Percentiles rank a stretch among this genome's conserved stretches.
Evolutionary conservation across 345 rosid genomes (phyloP).

Genomic region (Anastatica hierochuntica): DNA sequence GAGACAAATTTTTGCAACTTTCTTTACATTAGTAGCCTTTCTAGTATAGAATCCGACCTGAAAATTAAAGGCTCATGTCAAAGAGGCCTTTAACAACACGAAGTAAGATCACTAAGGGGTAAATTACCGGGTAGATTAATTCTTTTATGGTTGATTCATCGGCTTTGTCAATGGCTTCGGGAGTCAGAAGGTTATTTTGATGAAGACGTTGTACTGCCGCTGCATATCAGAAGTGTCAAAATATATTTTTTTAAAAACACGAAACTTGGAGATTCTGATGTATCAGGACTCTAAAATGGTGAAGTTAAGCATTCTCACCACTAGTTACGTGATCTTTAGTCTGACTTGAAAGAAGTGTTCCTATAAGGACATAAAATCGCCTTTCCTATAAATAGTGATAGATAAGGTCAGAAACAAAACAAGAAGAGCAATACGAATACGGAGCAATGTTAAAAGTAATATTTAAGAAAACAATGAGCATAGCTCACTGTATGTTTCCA

Average conservation of each 20-base stretch:
- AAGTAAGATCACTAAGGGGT: background rate
- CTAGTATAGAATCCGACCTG: constrained; percentile 94
- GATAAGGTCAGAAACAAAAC: constrained; percentile 2
- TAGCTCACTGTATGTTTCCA: background rate
- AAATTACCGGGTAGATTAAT: constrained; percentile 74
- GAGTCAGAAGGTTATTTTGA: constrained; percentile 61
- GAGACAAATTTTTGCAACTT: constrained; percentile 80
- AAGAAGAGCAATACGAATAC: background rate
- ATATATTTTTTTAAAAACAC: background rate
- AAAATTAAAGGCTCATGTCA: constrained; percentile 3
- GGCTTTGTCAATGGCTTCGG: constrained; percentile 70
- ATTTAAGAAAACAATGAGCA: constrained; percentile 3
- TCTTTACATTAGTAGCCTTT: constrained; percentile 84
- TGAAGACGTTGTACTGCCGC: constrained; percentile 81
- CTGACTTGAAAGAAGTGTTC: constrained; percentile 71
- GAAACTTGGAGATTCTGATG: background rate
- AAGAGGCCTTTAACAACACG: background rate
- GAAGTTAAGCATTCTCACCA: constrained; percentile 43
- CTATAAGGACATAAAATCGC: constrained; percentile 57
- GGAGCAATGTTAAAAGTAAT: background rate
- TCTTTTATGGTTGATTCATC: constrained; percentile 68
- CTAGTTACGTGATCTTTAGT: constrained; percentile 56
- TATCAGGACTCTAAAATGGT: background rate
- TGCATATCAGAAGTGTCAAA: constrained; percentile 25
- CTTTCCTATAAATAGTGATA: constrained; percentile 37